Percentiles rank a stretch among this genome's conserved stretches.
Evolutionary conservation across 2,329 filamentous ascomycete genomes (phyloP).

Genomic region (Geosmithia putterillii): DNA sequence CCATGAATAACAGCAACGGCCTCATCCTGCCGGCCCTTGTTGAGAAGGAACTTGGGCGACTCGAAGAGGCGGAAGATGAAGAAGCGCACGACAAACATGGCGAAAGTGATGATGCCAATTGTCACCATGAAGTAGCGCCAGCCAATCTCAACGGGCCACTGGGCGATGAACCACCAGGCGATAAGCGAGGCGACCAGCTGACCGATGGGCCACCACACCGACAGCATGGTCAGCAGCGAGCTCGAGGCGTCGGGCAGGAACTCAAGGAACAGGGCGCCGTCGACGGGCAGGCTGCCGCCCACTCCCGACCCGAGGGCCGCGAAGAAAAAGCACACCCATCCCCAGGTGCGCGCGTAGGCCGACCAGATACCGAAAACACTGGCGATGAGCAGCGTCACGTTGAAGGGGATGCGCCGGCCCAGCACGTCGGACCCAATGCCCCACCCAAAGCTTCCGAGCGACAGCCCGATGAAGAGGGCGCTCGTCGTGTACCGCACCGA

Average conservation of each 20-base stretch:
- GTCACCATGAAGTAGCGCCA: conserved; percentile 66
- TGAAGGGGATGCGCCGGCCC: conserved; percentile 72
- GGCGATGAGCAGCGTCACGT: conserved; percentile 63
- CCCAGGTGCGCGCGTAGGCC: conserved; percentile 58
- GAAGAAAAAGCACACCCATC: conserved; percentile 46
- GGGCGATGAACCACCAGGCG: conserved; percentile 65
- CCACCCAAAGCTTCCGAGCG: conserved; percentile 70
- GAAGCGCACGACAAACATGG: conserved; percentile 69
- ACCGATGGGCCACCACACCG: conserved; percentile 77
- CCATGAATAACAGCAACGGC: conserved; percentile 71
- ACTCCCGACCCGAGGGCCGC: conserved; percentile 55
- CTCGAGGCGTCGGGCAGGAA: conserved; percentile 67
- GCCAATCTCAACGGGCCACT: conserved; percentile 55
- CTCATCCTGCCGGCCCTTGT: conserved; percentile 62
- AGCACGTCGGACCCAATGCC: conserved; percentile 67
- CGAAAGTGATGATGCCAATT: conserved; percentile 59
- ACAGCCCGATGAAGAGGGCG: conserved; percentile 63
- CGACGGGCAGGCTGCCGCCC: conserved; percentile 66
- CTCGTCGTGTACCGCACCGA: conserved; percentile 72
- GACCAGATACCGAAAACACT: conserved; percentile 61
- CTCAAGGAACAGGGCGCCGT: conserved; percentile 73
- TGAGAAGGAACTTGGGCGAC: conserved; percentile 74
- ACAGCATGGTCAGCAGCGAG: conserved; percentile 65
- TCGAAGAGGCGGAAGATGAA: conserved; percentile 74
- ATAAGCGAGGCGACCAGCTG: conserved; percentile 61